phyloP scores from a whole-genome alignment of 2,329 filamentous ascomycete species.

The Pyricularia sp. region DNA sequence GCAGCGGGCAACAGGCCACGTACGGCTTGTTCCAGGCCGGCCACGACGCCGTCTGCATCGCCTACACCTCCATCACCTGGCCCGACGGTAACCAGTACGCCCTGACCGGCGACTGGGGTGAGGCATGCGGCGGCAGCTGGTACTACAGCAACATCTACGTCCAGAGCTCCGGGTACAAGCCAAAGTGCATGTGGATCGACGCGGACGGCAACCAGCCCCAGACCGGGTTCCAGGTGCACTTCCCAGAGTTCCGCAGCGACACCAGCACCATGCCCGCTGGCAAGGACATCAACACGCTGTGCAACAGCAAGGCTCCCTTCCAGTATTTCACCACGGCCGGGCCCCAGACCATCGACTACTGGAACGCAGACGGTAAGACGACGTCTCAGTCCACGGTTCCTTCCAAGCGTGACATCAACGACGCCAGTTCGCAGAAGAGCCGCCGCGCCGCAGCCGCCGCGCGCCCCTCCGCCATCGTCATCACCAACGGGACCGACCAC shows the following conservation, averaged over 20 bases:
- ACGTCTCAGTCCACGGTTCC: background rate
- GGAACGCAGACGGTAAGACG: background rate
- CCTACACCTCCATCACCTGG: conserved; percentile 3
- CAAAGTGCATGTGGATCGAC: background rate
- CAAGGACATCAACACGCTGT: background rate
- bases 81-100: conserved; percentile 1
- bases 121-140: background rate
- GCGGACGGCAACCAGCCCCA: background rate
- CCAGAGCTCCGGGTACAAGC: background rate
- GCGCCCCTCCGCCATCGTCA: background rate
- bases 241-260: background rate
- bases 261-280: background rate
- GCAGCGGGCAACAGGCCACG: background rate
- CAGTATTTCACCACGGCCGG: background rate
- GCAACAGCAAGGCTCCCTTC: conserved; percentile 1
- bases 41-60: conserved; percentile 1
- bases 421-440: background rate
- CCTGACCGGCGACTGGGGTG: background rate
- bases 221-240: conserved; percentile 1
- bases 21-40: background rate
- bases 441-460: background rate
- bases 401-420: background rate
- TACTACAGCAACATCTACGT: conserved; percentile 2
- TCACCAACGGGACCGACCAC: background rate
- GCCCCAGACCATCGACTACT: background rate